Evolutionary conservation across 768 basidiomycete species (phyloP).

Genomic region (Dentipellis sp.): DNA sequence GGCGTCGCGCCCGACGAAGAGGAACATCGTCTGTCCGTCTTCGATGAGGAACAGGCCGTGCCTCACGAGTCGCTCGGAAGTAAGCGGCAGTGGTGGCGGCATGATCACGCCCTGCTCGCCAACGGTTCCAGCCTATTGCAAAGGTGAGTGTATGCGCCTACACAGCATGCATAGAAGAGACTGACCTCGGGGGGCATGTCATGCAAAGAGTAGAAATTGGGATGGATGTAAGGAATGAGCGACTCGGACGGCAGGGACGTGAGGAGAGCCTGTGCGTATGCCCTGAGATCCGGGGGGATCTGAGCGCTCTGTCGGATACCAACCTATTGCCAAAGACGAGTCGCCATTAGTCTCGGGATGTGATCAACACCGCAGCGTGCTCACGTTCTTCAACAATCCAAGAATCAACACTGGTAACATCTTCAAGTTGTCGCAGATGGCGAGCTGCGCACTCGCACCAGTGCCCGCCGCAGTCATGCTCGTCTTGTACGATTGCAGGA

Average conservation of each 20-base stretch:
- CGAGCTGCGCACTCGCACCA: constrained; percentile 89
- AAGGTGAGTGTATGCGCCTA: constrained; percentile 4
- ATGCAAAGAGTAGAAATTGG: constrained; percentile 91
- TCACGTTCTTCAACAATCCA: constrained; percentile 88
- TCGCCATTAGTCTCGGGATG: not conserved
- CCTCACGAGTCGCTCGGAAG: constrained; percentile 90
- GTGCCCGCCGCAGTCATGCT: constrained; percentile 93
- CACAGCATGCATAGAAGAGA: not conserved
- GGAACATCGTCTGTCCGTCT: constrained; percentile 95
- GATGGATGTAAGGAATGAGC: constrained; percentile 90
- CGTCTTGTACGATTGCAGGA: constrained; percentile 83
- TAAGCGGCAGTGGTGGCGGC: constrained; percentile 81
- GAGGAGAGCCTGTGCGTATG: constrained; percentile 89
- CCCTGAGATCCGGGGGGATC: constrained; percentile 93
- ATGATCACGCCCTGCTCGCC: constrained; percentile 84
- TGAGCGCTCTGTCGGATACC: constrained; percentile 93
- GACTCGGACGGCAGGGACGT: constrained; percentile 87
- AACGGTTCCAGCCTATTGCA: constrained; percentile 72
- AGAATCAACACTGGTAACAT: constrained; percentile 87
- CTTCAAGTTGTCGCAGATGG: constrained; percentile 89
- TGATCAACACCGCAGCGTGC: constrained; percentile 16
- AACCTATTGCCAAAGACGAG: constrained; percentile 39
- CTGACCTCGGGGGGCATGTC: constrained; percentile 90
- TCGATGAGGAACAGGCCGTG: constrained; percentile 96
- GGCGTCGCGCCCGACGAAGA: constrained; percentile 97